A percentile compares a stretch with the other conserved stretches of the same genome.
Conservation (phyloP, 108 stramenopile species). For the Cylindrotheca fusiformis region DNA sequence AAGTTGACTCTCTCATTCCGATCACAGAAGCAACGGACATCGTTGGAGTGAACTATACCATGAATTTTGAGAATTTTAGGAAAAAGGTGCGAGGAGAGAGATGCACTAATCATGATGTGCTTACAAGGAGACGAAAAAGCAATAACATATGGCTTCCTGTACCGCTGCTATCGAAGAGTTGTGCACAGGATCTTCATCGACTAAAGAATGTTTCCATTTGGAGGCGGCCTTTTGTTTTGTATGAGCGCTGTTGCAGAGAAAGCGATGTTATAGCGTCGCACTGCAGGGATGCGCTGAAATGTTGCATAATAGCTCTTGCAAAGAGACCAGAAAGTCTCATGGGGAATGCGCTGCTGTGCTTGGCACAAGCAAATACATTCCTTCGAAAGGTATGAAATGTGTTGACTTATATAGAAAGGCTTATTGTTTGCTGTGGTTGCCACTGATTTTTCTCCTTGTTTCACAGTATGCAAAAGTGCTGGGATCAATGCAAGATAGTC, state of each 20-base stretch:
- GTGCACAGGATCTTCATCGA: conserved; percentile 14
- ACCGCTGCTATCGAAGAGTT: conserved; percentile 76
- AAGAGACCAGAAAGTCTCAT: conserved; percentile 37
- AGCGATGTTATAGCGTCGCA: conserved; percentile 10
- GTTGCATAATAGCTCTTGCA: conserved; percentile 42
- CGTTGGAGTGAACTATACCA: conserved; percentile 40
- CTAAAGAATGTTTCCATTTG: conserved; percentile 58
- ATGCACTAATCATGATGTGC: conserved; percentile 57
- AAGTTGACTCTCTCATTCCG: too few relatives aligned
- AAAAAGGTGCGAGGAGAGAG: conserved; percentile 45
- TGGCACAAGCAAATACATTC: conserved; percentile 47
- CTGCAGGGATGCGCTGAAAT: conserved; percentile 17
- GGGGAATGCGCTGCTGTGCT: conserved; percentile 50
- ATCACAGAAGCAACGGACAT: conserved; percentile 21
- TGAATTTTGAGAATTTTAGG: conserved; percentile 61
- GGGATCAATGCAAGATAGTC: conserved; percentile 15
- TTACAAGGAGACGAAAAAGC: conserved; percentile 33
- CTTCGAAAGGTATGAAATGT: conserved; percentile 40
- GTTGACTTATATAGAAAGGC: background rate
- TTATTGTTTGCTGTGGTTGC: background rate
- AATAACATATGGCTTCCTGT: conserved; percentile 64
- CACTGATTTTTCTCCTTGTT: conserved; percentile 4
- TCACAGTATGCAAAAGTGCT: conserved; percentile 42
- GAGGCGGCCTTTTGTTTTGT: conserved; percentile 80
- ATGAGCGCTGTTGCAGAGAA: conserved; percentile 43